Percentiles rank a stretch among this genome's conserved stretches.
phyloP scores from a whole-genome alignment of 805 yeast species.

The Yarrowia sp. region DNA sequence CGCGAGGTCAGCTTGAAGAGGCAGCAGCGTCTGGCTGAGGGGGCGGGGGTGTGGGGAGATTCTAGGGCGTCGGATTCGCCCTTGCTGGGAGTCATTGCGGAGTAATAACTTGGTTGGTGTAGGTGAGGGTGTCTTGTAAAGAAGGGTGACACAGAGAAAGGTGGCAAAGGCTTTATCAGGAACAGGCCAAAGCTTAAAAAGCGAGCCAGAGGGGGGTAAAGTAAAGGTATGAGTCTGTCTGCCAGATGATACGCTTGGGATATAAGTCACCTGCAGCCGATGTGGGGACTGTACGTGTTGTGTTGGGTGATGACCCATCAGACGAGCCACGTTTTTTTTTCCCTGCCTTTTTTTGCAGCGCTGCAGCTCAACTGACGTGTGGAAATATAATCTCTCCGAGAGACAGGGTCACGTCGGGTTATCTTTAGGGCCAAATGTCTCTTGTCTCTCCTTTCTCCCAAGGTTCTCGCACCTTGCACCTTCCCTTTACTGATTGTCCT shows the following conservation, averaged over 20 bases:
- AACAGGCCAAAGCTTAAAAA: not conserved
- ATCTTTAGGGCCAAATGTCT: not conserved
- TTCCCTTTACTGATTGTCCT: not conserved
- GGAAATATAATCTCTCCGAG: no score
- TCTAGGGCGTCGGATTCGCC: not conserved
- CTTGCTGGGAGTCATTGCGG: not conserved
- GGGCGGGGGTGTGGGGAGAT: not conserved
- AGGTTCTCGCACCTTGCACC: conserved; percentile 6
- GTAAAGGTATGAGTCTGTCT: not conserved
- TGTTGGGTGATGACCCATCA: not conserved
- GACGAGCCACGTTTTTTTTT: no score
- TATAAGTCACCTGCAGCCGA: conserved; percentile 10
- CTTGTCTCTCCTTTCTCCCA: not conserved
- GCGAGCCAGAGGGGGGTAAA: not conserved
- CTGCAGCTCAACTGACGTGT: no score
- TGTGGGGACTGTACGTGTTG: no score
- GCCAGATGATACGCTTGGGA: not conserved
- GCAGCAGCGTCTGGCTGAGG: not conserved
- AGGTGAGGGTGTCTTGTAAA: not conserved
- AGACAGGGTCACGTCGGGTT: no score
- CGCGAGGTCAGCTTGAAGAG: not conserved
- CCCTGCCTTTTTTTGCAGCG: no score
- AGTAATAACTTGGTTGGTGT: not conserved
- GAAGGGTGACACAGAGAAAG: not conserved
- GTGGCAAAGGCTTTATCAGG: conserved; percentile 11